Evolutionary conservation across 306 rosid genomes (phyloP).

Genomic region (Aeschynomene evenia): DNA sequence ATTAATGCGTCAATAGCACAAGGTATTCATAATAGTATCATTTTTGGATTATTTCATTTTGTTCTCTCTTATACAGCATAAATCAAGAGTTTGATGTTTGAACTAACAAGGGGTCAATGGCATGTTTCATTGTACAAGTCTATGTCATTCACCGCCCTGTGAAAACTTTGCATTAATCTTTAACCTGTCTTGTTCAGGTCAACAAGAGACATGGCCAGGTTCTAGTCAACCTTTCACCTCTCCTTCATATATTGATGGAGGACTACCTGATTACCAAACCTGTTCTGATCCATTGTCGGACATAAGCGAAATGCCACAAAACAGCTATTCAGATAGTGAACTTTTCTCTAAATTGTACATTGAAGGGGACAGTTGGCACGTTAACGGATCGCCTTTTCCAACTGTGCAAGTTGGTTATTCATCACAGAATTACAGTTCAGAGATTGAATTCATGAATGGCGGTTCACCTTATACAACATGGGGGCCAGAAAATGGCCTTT

Average conservation of each 20-base stretch:
- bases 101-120: background rate
- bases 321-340: constrained; percentile 29
- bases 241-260: constrained; percentile 27
- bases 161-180: background rate
- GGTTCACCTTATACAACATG: constrained; percentile 22
- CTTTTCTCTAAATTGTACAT: background rate
- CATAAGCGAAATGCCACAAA: constrained; percentile 9
- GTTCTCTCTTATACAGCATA: background rate
- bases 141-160: background rate
- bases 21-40: constrained; percentile 32
- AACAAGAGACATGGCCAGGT: constrained; percentile 11
- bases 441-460: constrained; percentile 14
- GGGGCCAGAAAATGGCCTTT: constrained; percentile 23
- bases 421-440: constrained; percentile 23
- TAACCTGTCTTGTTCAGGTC: constrained; percentile 36
- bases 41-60: constrained; percentile 2
- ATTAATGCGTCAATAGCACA: constrained; percentile 14
- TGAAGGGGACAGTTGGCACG: constrained; percentile 27
- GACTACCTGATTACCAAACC: constrained; percentile 26
- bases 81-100: background rate
- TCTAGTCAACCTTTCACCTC: constrained; percentile 19
- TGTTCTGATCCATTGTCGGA: constrained; percentile 12
- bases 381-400: constrained; percentile 19
- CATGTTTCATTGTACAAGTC: no score
- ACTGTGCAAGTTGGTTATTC: constrained; percentile 17